Conservation (phyloP, 331 rosid genomes). For the Acacia concinna region DNA sequence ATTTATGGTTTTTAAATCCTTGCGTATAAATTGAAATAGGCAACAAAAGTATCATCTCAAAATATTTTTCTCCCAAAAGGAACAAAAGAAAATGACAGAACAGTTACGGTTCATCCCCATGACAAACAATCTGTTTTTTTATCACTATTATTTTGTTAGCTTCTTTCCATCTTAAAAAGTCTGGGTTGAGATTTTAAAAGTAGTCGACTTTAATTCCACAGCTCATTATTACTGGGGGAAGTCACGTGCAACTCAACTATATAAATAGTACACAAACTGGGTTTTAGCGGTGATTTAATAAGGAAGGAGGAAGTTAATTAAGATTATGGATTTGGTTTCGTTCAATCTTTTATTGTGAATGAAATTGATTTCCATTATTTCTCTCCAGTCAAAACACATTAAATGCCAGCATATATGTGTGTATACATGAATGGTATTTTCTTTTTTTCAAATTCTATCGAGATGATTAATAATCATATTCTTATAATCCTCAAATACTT, state of each 20-base stretch:
- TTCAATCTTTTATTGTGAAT: conserved; percentile 7
- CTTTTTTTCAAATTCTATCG: no score
- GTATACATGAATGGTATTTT: no score
- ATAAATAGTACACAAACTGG: no score
- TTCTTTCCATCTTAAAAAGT: neutral
- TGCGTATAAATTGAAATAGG: neutral
- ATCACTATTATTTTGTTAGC: neutral
- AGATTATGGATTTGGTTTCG: conserved; percentile 18
- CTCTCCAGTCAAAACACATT: neutral
- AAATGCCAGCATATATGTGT: neutral
- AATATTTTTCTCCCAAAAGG: neutral
- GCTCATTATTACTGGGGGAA: neutral
- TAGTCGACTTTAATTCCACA: neutral
- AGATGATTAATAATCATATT: conserved; percentile 8
- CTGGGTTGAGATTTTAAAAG: no score
- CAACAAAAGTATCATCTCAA: neutral
- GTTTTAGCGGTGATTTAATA: neutral
- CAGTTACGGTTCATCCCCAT: neutral
- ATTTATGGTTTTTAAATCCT: neutral
- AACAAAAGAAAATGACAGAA: neutral
- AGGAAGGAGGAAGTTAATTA: neutral
- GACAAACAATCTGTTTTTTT: neutral
- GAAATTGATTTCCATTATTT: neutral
- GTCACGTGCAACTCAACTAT: neutral
- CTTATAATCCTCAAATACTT: conserved; percentile 5